These are phyloP conservation scores for Phytophthora tubulina DNA, from an alignment of 352 stramenopile genomes.

Conservation along the genomic window DNA sequence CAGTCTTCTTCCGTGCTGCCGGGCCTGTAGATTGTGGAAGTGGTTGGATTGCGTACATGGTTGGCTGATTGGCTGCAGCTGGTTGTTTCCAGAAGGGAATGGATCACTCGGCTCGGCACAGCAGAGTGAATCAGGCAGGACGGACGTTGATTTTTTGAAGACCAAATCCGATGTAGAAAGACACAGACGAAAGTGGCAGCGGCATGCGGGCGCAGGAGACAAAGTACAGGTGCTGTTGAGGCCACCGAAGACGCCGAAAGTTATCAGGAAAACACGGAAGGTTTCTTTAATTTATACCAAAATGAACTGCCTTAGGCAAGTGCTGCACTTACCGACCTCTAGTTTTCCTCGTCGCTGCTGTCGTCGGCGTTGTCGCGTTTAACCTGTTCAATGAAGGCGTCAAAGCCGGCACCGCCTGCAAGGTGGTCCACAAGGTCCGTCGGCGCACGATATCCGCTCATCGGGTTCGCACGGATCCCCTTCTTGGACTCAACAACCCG, in stretches of 20 bases:
- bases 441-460: conserved; percentile 86
- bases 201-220: neutral
- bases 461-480: conserved; percentile 67
- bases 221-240: conserved; percentile 2
- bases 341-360: conserved; percentile 40
- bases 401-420: conserved; percentile 72
- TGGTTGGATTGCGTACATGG: conserved; percentile 40
- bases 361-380: conserved; percentile 67
- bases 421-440: conserved; percentile 88
- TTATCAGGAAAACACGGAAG: conserved; percentile 5
- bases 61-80: conserved; percentile 33
- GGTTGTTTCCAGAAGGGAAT: conserved; percentile 38
- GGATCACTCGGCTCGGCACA: conserved; percentile 21
- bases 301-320: conserved; percentile 33
- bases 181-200: conserved; percentile 14
- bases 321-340: conserved; percentile 34
- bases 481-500: conserved; percentile 77
- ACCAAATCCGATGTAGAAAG: conserved; percentile 40
- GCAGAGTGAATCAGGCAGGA: conserved; percentile 23
- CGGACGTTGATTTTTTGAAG: conserved; percentile 43
- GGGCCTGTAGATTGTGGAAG: conserved; percentile 30
- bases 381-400: conserved; percentile 88
- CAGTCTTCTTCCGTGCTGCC: conserved; percentile 32
- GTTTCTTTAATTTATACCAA: conserved; percentile 47
- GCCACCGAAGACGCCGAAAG: neutral